Evolutionary conservation across 2,329 filamentous ascomycete genomes (phyloP).

Genomic region (Aureobasidium namibiae): DNA sequence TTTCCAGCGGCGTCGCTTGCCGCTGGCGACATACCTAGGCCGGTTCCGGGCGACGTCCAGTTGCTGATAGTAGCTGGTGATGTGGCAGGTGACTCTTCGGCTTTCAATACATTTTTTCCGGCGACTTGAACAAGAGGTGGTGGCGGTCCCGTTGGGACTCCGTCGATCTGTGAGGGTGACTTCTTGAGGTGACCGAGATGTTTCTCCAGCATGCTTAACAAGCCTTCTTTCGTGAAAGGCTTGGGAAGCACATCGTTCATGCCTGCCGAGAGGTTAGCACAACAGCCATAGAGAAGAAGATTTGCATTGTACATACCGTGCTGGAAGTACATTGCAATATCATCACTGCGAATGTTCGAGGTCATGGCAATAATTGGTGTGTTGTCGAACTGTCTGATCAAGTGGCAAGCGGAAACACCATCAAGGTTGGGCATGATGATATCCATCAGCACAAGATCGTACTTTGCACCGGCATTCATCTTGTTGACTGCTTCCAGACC

Average conservation of each 20-base stretch:
- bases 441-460: slow-evolving; percentile 51
- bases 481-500: slow-evolving; percentile 88
- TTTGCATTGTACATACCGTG: slow-evolving; percentile 58
- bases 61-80: slow-evolving; percentile 53
- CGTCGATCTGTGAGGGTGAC: slow-evolving; percentile 21
- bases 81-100: slow-evolving; percentile 54
- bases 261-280: slow-evolving; percentile 53
- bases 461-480: slow-evolving; percentile 58
- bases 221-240: slow-evolving; percentile 80
- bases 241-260: slow-evolving; percentile 98
- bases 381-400: slow-evolving; percentile 80
- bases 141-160: slow-evolving; percentile 38
- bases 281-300: not conserved
- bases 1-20: slow-evolving; percentile 37
- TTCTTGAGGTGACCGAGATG: slow-evolving; percentile 80
- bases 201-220: slow-evolving; percentile 75
- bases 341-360: slow-evolving; percentile 91
- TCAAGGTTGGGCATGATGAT: slow-evolving; percentile 96
- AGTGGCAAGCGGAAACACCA: slow-evolving; percentile 86
- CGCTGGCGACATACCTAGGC: slow-evolving; percentile 50
- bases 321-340: slow-evolving; percentile 94
- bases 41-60: slow-evolving; percentile 56
- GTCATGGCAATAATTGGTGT: slow-evolving; percentile 97
- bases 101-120: slow-evolving; percentile 49
- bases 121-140: slow-evolving; percentile 44